Base-by-base conservation (phyloP, 495 filamentous ascomycete genomes). In the Aspergillus funiculosus region DNA sequence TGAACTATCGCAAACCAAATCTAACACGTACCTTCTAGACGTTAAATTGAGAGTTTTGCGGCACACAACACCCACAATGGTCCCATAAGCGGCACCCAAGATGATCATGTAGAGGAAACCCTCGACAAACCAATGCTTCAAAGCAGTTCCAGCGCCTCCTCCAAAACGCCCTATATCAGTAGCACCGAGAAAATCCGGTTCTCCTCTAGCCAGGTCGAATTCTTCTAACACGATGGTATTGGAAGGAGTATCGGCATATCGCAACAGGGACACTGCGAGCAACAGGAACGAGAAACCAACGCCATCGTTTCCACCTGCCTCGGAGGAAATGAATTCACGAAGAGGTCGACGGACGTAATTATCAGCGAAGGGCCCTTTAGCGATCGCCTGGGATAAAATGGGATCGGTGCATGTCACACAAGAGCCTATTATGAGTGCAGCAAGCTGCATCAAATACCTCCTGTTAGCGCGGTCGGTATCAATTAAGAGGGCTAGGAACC, bases 381-480 rank as follows among this genome's bases (percentile, higher is more conserved):
- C 77, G 37, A 82, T 72, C 24, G 77, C 76, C 55, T 82, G 77
- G 1, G 76, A 79, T 5, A 81, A 63, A 36, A 80, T 65, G 0
- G 77, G 78, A 32, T 81, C 78, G n/a, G 78, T 82, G 50, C 75
- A 79, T 3, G 77, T 80, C 19, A 79, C 74, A 50, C 75, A 80
- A 0, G 77, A 76, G n/a, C 69, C 77, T 52, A 82, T 79, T 25
- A 80, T 77, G 17, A 80, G 62, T 2, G 77, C 66, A 13, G 76
- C 60, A 20, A 79, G 66, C 49, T 79, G 43, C 54, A 61, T 7
- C 68, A 21, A 5, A 27, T 5, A 27, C 64, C 69, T 6, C 39
- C 18, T n/a, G 18, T 57, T 22, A 58, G 51, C 26, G 10, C 0
- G 11, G 4, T 9, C 5, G 10, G 6, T 19, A 9, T 26, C 17